Evolutionary conservation across 192 early-diverging fungal genomes (phyloP), one percentile per base, ranked within the genome.

Genomic region (Coemansia sp.): DNA sequence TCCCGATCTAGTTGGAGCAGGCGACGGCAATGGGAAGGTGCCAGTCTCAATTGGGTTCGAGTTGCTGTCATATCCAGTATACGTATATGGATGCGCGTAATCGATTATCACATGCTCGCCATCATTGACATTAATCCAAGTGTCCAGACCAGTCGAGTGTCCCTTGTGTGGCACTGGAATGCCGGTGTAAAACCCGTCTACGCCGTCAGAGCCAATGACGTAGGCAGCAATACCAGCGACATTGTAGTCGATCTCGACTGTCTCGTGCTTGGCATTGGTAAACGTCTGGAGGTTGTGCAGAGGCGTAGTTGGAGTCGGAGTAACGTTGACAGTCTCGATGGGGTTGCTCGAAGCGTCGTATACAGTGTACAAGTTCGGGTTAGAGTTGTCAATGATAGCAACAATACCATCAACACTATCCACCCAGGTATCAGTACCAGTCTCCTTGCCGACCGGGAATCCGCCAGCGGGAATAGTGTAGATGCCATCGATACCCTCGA

Each of bases 281-380:
- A 63, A 61, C 0, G 44, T 64, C 24, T 46, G 34, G 17, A 60
- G 17, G 59, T 35, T 17, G 34, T 57, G 37, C 24, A 45, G 51
- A 44, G 62, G 27, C 29, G 0, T 54, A 4, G 51, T 54, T 4
- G 51, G 51, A 31, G 51, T 54, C 51, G 51, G 51, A 24, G 46
- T 48, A 48, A 54, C 54, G 57, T 51, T 46, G 59, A 69, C n/a
- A 31, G 74, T 77, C 36, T 59, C 27, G 19, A 77, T 68, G 0
- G 75, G 75, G 48, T 50, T 69, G 34, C 57, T 61, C 35, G 36
- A 64, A 3, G 10, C 39, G n/a, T 77, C 70, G 50, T 72, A 77
- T 1, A 77, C 66, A 4, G 75, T 77, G 53, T 62, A 77, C 27
- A 56, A 24, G 41, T 72, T 77, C 1, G 75, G 75, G 62, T 77